Evolutionary conservation across 208 protist genomes (phyloP), one percentile per base, ranked within the genome.

Genomic region (Leptomonas seymouri): DNA sequence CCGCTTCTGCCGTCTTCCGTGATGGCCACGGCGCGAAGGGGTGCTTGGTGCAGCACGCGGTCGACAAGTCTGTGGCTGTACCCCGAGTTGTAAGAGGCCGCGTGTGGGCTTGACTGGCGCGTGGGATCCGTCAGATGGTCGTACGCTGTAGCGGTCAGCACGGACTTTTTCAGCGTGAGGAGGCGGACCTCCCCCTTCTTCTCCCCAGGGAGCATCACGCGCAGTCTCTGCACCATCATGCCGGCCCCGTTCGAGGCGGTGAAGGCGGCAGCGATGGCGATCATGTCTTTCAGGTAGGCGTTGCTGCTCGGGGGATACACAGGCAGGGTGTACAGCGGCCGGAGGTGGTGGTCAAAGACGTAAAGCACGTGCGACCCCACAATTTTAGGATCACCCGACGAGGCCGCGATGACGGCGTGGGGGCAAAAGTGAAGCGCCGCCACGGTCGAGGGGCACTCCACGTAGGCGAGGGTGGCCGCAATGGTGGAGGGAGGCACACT

Each of bases 11-110:
- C 87, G 54, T 93, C 84, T 14, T 76, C 45, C 11, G 80, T 85
- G 65, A 90, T 83, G 36, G 84, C 71, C 61, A 93, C 82, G 34
- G 77, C 77, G 48, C 83, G 79, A 34, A 93, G 68, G 5, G 81
- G 68, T 41, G 81, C 63, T 39, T 74, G 64, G 45, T 82, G 78
- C 34, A 82, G 66, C 18, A 70, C 56, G 39, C 62, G 59, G 30
- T 82, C 72, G 30, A 65, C 62, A n/a, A 82, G 30, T 1, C 58
- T 64, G 46, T 76, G 68, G 25, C 42, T 63, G 42, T 60, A 69
- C 31, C 59, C 62, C 27, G 39, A 68, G 53, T 28, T 36, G 34
- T 51, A 36, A 8, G 30, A 31, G 34, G 28, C 51, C 27, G 28
- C 41, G 50, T 27, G 31, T 31, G 36, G 44, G 42, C 58, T 46